Conservation (phyloP, 306 rosid species). For the Prunus campanulata region DNA sequence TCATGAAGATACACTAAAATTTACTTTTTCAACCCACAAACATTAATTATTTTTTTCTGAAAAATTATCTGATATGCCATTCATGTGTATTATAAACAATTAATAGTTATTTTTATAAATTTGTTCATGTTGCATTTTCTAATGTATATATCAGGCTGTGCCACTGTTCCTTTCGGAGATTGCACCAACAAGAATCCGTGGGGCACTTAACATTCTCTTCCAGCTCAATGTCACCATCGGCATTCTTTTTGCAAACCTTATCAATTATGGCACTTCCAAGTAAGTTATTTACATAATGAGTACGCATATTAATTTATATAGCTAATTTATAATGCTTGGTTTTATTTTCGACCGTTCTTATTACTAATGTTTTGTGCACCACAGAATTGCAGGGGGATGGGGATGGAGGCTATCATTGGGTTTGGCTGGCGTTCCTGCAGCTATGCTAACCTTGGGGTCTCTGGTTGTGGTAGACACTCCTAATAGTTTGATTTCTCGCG, state of each 20-base stretch:
- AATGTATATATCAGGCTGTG: constrained; percentile 54
- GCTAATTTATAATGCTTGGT: too few species aligned
- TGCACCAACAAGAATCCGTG: constrained; percentile 85
- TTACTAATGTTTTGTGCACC: background rate
- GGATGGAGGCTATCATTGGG: constrained; percentile 70
- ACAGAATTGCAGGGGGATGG: constrained; percentile 49
- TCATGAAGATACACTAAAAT: too few species aligned
- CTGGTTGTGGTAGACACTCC: constrained; percentile 49
- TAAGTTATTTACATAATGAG: constrained; percentile 18
- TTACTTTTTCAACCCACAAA: too few species aligned
- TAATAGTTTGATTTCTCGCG: constrained; percentile 58
- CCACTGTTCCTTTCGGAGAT: constrained; percentile 84
- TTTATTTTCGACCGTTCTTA: too few species aligned
- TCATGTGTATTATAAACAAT: too few species aligned
- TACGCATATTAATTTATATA: too few species aligned
- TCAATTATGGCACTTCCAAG: constrained; percentile 68
- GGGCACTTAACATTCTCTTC: constrained; percentile 69
- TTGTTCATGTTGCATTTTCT: background rate
- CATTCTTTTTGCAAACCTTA: constrained; percentile 67
- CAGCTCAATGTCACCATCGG: constrained; percentile 79
- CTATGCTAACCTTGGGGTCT: constrained; percentile 37
- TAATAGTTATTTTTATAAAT: too few species aligned
- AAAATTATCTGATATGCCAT: too few species aligned
- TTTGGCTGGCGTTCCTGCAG: constrained; percentile 49
- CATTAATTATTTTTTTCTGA: too few species aligned